Conservation (phyloP, 176 grass and related monocot species). For the Oryza brachyantha region DNA sequence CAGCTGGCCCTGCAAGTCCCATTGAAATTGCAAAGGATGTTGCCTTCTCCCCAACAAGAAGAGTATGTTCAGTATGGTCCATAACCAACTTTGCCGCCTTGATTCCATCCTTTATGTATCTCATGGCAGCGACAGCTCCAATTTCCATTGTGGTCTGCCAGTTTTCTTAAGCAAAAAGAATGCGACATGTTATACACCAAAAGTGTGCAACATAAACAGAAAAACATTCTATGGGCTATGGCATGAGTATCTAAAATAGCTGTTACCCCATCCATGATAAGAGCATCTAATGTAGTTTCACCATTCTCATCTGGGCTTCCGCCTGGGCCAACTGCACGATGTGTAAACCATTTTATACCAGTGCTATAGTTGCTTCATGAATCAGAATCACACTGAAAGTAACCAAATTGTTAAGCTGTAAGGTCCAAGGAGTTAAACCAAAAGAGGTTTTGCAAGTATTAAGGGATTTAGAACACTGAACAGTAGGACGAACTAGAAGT, state of each 20-base stretch:
- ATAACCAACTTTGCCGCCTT: conserved; percentile 82
- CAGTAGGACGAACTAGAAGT: neutral
- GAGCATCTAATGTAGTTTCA: conserved; percentile 97
- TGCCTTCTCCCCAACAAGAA: conserved; percentile 91
- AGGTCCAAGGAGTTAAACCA: neutral
- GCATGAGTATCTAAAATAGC: conserved; percentile 8
- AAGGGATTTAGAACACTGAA: neutral
- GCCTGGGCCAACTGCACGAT: conserved; percentile 71
- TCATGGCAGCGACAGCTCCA: conserved; percentile 86
- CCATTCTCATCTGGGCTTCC: conserved; percentile 91
- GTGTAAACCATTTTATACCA: conserved; percentile 3
- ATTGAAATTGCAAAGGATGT: conserved; percentile 93
- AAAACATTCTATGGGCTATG: neutral
- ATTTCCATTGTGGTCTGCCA: conserved; percentile 87
- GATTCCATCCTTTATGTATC: conserved; percentile 90
- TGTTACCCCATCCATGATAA: conserved; percentile 97
- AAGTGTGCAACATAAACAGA: conserved; percentile 10
- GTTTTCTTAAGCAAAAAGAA: conserved; percentile 43
- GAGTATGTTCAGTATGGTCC: conserved; percentile 70
- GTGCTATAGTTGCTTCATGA: neutral
- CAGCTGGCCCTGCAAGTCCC: conserved; percentile 84
- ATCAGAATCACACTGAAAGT: neutral
- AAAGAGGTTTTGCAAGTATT: neutral
- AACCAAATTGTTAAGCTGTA: neutral
- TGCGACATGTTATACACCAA: conserved; percentile 28